Conservation (phyloP, 176 grass and related monocot species). For the Alopecurus myosuroides region DNA sequence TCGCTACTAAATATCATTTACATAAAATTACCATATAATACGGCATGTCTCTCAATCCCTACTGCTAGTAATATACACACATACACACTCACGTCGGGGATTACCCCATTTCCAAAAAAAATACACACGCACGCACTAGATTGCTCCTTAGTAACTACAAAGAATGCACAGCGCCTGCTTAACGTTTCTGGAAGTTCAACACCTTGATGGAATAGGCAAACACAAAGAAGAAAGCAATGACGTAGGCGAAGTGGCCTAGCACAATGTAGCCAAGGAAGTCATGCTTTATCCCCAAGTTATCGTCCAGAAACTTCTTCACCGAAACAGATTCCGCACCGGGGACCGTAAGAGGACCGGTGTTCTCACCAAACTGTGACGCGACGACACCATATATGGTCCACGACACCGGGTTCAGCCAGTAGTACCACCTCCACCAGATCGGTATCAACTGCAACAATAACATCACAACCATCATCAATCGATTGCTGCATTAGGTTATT, state of each 20-base stretch:
- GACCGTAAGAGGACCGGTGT: not conserved
- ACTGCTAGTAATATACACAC: not conserved
- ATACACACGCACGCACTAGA: not conserved
- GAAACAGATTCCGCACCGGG: slow-evolving; percentile 11
- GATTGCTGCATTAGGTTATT: not conserved
- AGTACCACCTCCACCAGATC: slow-evolving; percentile 95
- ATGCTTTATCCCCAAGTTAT: slow-evolving; percentile 42
- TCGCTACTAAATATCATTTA: not conserved
- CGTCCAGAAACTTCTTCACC: slow-evolving; percentile 22
- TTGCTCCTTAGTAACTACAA: not conserved
- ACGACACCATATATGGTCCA: slow-evolving; percentile 77
- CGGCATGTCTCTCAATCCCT: not conserved
- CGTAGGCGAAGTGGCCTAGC: slow-evolving; percentile 56
- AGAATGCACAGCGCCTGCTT: not conserved
- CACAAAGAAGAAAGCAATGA: slow-evolving; percentile 51
- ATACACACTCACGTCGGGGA: too few species aligned
- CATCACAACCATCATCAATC: not conserved
- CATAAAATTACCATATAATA: not conserved
- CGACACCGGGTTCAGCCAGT: slow-evolving; percentile 71
- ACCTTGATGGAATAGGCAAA: slow-evolving; percentile 76
- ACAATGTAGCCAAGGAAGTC: slow-evolving; percentile 59
- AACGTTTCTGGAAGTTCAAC: slow-evolving; percentile 84
- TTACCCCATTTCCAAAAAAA: too few species aligned
- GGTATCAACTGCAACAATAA: slow-evolving; percentile 46
- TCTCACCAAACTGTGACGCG: slow-evolving; percentile 55